A percentile compares a stretch with the other conserved stretches of the same genome.
phyloP scores from a whole-genome alignment of 2,329 filamentous ascomycete species.

The Stemphylium lycopersici region DNA sequence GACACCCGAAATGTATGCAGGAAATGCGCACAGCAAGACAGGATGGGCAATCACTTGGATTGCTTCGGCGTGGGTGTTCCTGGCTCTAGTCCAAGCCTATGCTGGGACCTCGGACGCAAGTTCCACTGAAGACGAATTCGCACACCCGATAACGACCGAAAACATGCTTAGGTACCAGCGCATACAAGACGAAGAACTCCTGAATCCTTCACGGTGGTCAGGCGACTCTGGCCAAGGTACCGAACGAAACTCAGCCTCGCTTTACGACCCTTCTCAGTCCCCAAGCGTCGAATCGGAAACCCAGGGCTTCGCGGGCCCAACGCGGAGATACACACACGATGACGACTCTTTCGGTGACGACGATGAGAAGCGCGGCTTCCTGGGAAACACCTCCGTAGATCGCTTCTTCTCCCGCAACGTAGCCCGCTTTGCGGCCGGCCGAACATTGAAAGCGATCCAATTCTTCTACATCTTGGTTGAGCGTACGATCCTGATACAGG shows the following conservation, averaged over 20 bases:
- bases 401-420: constrained; percentile 61
- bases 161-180: constrained; percentile 50
- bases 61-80: constrained; percentile 70
- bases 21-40: constrained; percentile 86
- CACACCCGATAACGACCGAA: constrained; percentile 40
- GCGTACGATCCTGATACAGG: constrained; percentile 76
- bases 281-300: constrained; percentile 59
- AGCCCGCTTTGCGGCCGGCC: constrained; percentile 61
- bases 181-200: constrained; percentile 38
- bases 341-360: constrained; percentile 55
- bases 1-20: constrained; percentile 84
- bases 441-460: constrained; percentile 63
- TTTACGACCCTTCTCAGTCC: constrained; percentile 69
- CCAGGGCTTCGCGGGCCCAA: constrained; percentile 46
- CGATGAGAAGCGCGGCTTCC: constrained; percentile 54
- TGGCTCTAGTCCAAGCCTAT: constrained; percentile 70
- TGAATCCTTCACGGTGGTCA: constrained; percentile 46
- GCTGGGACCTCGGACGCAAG: constrained; percentile 53
- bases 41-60: constrained; percentile 84
- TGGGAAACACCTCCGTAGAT: constrained; percentile 55
- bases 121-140: constrained; percentile 23
- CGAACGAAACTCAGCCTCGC: constrained; percentile 70
- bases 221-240: constrained; percentile 67
- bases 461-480: constrained; percentile 73
- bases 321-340: constrained; percentile 48